Evolutionary conservation across 1,284 basidiomycete genomes (phyloP), one percentile per base, ranked within the genome.

Genomic region (Ceratobasidium sp.): DNA sequence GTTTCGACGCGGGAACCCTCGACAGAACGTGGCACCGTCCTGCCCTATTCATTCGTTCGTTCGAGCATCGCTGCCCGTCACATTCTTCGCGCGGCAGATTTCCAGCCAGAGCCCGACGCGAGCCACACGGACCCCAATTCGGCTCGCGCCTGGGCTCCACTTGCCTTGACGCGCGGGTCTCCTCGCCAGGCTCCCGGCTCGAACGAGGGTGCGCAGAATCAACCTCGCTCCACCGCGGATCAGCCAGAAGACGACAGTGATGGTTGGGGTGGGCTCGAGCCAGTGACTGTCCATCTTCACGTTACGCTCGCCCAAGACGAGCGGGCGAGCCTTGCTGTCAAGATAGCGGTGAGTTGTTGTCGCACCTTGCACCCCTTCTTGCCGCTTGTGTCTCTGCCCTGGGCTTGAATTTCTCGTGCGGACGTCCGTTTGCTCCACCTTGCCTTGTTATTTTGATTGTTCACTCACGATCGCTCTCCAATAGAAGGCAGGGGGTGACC

Each of bases 401-500:
- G 34, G 34, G 22, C 39, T 49, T 34, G n/a, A 29, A 58, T 71
- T 29, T 46, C 53, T 4, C 8, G 5, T 34, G n/a, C 43, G 27
- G 61, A 46, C 46, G 39, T 29, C 34, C 61, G 27, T 37, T 24
- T 34, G 68, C 54, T 27, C 53, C 68, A 39, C 68, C 54, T 34
- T 34, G 24, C 53, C 29, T 41, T 49, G 37, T 41, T 16, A 56
- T 69, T 24, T 53, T 43, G 49, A 58, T 48, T 39, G 56, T 43
- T 53, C 19, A 54, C 49, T 54, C 2, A 56, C 46, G 11, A 58
- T n/a, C 56, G 58, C 24, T 46, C 39, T 27, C 34, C 13, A 19
- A 53, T 59, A 71, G 68, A 71, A 71, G 59, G 68, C 68, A 71
- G 68, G 68, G 31, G 68, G 68, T 13, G 68, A 71, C 46, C 54